phyloP scores from a whole-genome alignment of 75 land plant genomes.

The Ceratopteris richardii region DNA sequence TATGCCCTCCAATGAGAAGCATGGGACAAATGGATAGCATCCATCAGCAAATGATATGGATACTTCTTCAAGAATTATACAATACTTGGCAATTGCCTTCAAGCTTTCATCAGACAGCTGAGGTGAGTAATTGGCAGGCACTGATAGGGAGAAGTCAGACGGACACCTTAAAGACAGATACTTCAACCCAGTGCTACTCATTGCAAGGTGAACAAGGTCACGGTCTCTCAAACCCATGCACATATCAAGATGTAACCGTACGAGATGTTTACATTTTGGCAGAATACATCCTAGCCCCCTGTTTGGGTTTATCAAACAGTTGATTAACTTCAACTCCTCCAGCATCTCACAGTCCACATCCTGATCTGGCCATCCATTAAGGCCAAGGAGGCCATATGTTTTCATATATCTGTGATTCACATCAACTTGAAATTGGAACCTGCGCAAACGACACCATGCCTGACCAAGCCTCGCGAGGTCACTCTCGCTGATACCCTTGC shows the following conservation, averaged over 20 bases:
- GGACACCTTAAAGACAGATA: conserved; percentile 55
- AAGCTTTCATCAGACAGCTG: conserved; percentile 54
- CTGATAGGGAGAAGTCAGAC: conserved; percentile 39
- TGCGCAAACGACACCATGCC: conserved; percentile 49
- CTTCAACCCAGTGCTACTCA: conserved; percentile 38
- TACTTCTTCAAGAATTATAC: conserved; percentile 44
- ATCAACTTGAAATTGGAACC: conserved; percentile 63
- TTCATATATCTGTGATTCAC: conserved; percentile 52
- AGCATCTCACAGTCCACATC: conserved; percentile 43
- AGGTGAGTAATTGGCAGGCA: conserved; percentile 23
- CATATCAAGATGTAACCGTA: conserved; percentile 59
- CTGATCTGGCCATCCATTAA: conserved; percentile 38
- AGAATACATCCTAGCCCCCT: conserved; percentile 61
- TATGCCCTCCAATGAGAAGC: conserved; percentile 41
- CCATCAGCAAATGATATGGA: conserved; percentile 50
- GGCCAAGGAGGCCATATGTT: conserved; percentile 26
- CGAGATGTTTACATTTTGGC: conserved; percentile 39
- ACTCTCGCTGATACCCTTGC: conserved; percentile 69
- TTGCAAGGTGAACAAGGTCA: conserved; percentile 44
- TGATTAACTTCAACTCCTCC: conserved; percentile 55
- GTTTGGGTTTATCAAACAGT: conserved; percentile 57
- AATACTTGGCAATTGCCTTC: conserved; percentile 42
- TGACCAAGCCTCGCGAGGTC: conserved; percentile 55
- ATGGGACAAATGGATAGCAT: conserved; percentile 46
- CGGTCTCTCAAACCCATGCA: conserved; percentile 65